Base-by-base conservation (phyloP, 1,284 basidiomycete species). In the Ustilago nuda region DNA sequence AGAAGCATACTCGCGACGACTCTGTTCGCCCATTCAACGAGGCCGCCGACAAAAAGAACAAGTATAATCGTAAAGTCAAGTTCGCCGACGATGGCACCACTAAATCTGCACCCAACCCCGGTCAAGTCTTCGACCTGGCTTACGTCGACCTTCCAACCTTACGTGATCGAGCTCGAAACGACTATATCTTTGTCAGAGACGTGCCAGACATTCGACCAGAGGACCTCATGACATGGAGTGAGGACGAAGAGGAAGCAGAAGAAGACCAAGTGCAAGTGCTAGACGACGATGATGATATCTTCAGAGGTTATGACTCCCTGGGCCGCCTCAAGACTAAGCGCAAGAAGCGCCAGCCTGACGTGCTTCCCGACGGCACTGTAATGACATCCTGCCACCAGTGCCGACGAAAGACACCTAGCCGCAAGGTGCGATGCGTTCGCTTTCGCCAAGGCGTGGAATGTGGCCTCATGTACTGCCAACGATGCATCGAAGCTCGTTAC, bases 321-420 rank as follows among this genome's bases (percentile, higher is more conserved):
- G 70, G 65, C 13, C 61, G 58, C 30, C 17, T 51, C 56, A 64
- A 43, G 36, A 48, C 50, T 15, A 55, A 41, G n/a, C 60, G 65
- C 15, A 33, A 23, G 8, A 56, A 61, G 13, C 35, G 54, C 8
- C 67, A 66, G 19, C 60, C 61, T 4, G 58, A 61, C 43, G 19
- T 61, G 15, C 56, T 68, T 12, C 66, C 61, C 3, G 75, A 74
- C 32, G 66, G 70, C 19, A 69, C 61, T 23, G 50, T 57, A 15
- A 3, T 76, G 33, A 46, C 76, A 11, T 69, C 61, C 1, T 80
- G 79, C 55, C 79, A 80, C 19, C 77, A 79, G 50, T 80, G 79
- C 51, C 57, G 72, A 4, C 63, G 73, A 35, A 78, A 77, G 56
- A 73, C 65, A 4, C 27, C 56, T 1, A 53, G 64, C 23, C 41